Conservation (phyloP, 192 early-diverging fungal genomes). For the Coemansia sp. region DNA sequence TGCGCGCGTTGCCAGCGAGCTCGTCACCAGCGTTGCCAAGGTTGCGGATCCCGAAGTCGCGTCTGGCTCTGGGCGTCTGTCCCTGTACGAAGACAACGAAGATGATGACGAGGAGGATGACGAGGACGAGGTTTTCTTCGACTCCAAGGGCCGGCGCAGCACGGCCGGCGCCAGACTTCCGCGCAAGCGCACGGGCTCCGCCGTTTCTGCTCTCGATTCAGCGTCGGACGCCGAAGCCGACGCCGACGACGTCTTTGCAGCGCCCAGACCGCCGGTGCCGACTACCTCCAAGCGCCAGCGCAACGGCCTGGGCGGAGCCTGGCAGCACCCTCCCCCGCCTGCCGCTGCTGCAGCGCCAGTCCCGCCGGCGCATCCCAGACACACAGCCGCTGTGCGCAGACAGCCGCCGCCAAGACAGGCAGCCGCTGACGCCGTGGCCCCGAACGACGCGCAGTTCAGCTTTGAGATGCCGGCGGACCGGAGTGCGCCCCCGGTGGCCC, state of each 20-base stretch:
- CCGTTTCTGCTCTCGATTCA: not conserved
- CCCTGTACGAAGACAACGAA: not conserved
- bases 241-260: slow-evolving; percentile 5
- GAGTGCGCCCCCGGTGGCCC: slow-evolving; percentile 17
- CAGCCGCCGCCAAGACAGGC: not conserved
- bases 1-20: slow-evolving; percentile 59
- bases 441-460: slow-evolving; percentile 24
- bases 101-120: slow-evolving; percentile 19
- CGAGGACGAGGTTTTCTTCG: slow-evolving; percentile 47
- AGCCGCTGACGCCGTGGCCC: not conserved
- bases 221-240: not conserved
- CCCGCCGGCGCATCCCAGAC: slow-evolving; percentile 1
- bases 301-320: slow-evolving; percentile 29
- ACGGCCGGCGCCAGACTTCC: not conserved
- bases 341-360: not conserved
- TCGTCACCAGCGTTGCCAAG: slow-evolving; percentile 55
- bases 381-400: not conserved
- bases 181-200: slow-evolving; percentile 20
- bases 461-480: slow-evolving; percentile 26
- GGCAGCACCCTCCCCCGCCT: slow-evolving; percentile 24
- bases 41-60: slow-evolving; percentile 28
- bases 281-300: slow-evolving; percentile 36
- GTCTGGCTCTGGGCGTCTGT: not conserved
- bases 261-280: not conserved
- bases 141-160: slow-evolving; percentile 12